Evolutionary conservation across 1,284 basidiomycete genomes (phyloP), one percentile per base, ranked within the genome.

Genomic region (Inonotus obliquus): DNA sequence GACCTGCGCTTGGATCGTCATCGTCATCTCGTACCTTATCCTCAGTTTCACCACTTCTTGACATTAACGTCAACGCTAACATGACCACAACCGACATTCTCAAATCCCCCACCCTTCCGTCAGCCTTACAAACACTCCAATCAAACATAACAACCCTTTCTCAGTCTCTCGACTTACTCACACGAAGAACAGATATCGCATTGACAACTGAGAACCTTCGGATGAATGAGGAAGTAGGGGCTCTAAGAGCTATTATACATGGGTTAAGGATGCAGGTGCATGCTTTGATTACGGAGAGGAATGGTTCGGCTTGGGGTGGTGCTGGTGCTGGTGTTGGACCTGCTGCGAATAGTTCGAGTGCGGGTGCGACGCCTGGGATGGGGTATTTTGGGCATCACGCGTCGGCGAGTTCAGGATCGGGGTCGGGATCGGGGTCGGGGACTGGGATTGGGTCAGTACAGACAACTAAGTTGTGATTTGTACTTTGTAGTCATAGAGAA

Each of bases 241-340:
- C 85, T 10, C 69, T 94, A 61, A 80, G 89, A 60, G 87, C 84
- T 21, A 86, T 83, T 57, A 80, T 94, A 49, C 86, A 91, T 64
- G 90, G 91, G 0, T 73, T 95, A 63, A 79, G 92, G 52, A 89
- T 92, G 82, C 92, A 92, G 80, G 85, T 90, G 65, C 59, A 63
- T 49, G 57, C 59, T 17, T 53, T 63, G 41, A 60, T 63, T 14
- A 60, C 59, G 11, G 61, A 63, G 27, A 49, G 57, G 41, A 63
- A 63, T 23, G 49, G 60, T 48, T 48, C 56, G 39, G 19, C 41
- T 19, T 57, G 19, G 39, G 52, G 29, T 1, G 4, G 2, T 5
- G 39, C 54, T 9, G 35, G 29, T 7, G 57, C 52, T 21, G 14
- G 27, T 14, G 48, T 13, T 58, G 14, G 25, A n/a, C n/a, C n/a